Conservation (phyloP, 1,139 yeast genomes). For the Hyphopichia wangnamkhiaoensis region DNA sequence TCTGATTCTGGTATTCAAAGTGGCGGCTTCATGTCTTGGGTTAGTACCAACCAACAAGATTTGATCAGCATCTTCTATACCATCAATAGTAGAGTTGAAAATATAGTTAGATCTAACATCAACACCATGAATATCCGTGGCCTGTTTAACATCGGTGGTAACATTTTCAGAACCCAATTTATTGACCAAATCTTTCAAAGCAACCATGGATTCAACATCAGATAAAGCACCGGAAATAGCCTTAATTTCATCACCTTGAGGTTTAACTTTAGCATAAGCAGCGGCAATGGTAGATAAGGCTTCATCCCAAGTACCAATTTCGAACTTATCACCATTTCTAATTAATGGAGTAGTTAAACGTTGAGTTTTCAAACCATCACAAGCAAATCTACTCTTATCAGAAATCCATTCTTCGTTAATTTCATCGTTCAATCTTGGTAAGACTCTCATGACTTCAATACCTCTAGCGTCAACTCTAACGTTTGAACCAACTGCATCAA, state of each 20-base stretch:
- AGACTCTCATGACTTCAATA: conserved; percentile 82
- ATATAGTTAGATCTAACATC: conserved; percentile 80
- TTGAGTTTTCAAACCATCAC: conserved; percentile 85
- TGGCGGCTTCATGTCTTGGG: conserved; percentile 92
- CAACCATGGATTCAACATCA: conserved; percentile 82
- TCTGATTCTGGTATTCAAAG: conserved; percentile 81
- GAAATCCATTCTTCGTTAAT: conserved; percentile 92
- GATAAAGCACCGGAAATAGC: conserved; percentile 81
- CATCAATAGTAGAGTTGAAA: conserved; percentile 78
- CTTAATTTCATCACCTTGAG: conserved; percentile 72
- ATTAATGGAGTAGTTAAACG: conserved; percentile 81
- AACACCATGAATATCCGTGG: conserved; percentile 67
- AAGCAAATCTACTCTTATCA: conserved; percentile 84
- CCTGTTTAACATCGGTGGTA: conserved; percentile 66
- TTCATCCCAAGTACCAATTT: conserved; percentile 85
- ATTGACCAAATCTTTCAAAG: conserved; percentile 78
- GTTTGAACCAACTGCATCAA: conserved; percentile 83
- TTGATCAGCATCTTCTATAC: conserved; percentile 81
- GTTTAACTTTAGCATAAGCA: conserved; percentile 59
- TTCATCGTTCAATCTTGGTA: conserved; percentile 85
- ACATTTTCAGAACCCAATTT: conserved; percentile 79
- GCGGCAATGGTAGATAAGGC: conserved; percentile 72
- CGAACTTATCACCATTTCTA: conserved; percentile 70
- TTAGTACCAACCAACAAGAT: conserved; percentile 80
- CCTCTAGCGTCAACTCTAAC: conserved; percentile 87